These are phyloP conservation scores for Myochromella boudieri DNA, from an alignment of 768 basidiomycete genomes.

Conservation along the genomic window DNA sequence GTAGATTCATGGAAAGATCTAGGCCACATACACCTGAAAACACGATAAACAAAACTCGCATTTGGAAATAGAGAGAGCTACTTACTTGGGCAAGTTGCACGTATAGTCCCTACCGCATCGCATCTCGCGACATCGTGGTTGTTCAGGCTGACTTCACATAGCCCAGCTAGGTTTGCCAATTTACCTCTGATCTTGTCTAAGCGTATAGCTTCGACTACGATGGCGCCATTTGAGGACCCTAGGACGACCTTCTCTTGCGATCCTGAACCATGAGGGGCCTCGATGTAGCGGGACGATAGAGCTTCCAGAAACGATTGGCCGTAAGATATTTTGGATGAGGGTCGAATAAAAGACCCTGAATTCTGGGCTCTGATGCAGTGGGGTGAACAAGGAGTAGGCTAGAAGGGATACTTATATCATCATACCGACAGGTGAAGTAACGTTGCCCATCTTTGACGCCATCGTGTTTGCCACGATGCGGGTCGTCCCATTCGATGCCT, in stretches of 20 bases:
- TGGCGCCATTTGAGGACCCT: conserved; percentile 80
- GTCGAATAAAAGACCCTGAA: conserved; percentile 81
- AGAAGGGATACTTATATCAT: conserved; percentile 9
- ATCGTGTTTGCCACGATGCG: conserved; percentile 81
- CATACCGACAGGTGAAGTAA: conserved; percentile 82
- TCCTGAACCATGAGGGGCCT: conserved; percentile 49
- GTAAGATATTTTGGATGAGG: conserved; percentile 54
- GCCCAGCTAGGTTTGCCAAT: conserved; percentile 59
- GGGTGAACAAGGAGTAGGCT: conserved; percentile 11
- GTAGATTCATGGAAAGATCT: conserved; percentile 76
- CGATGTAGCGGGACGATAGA: conserved; percentile 76
- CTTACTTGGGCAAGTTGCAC: conserved; percentile 68
- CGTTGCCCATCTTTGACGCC: conserved; percentile 74
- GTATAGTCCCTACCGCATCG: conserved; percentile 51
- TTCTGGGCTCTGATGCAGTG: conserved; percentile 45
- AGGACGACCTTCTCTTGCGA: conserved; percentile 65
- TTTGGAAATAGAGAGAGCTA: conserved; percentile 12
- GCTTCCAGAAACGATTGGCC: conserved; percentile 77
- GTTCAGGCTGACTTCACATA: conserved; percentile 83
- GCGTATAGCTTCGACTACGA: conserved; percentile 84
- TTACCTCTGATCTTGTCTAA: conserved; percentile 77
- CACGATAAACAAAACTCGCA: conserved; percentile 5
- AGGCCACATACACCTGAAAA: conserved; percentile 69
- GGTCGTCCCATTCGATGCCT: conserved; percentile 98
- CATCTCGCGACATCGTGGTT: conserved; percentile 54